These are phyloP conservation scores for Monilinia aucupariae DNA, from an alignment of 2,329 filamentous ascomycete genomes.

Conservation along the genomic window DNA sequence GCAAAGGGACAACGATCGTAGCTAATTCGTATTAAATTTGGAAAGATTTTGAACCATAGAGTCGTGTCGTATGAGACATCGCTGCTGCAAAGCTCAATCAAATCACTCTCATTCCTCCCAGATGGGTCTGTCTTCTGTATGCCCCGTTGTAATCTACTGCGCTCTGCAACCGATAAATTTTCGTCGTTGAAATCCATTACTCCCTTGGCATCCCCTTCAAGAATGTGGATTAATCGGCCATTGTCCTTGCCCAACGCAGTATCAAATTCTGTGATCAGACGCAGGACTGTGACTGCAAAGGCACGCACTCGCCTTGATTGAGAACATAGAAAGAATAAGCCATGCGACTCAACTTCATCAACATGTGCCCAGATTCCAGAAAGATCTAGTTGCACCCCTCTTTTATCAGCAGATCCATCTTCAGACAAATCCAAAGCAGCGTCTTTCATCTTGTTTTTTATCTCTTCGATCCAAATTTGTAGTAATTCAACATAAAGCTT, in stretches of 20 bases:
- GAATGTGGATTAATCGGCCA: constrained; percentile 76
- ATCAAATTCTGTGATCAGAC: constrained; percentile 91
- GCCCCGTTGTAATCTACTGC: constrained; percentile 84
- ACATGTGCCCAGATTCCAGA: constrained; percentile 89
- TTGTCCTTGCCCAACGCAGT: constrained; percentile 73
- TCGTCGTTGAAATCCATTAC: constrained; percentile 93
- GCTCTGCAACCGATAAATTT: constrained; percentile 82
- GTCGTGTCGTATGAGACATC: constrained; percentile 92
- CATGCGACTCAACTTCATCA: constrained; percentile 94
- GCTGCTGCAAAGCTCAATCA: constrained; percentile 92
- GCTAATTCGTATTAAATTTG: constrained; percentile 84
- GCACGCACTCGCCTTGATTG: constrained; percentile 84
- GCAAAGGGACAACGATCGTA: constrained; percentile 89
- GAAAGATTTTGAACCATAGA: constrained; percentile 96
- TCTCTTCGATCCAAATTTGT: constrained; percentile 96
- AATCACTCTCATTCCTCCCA: constrained; percentile 61
- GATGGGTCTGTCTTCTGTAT: constrained; percentile 71
- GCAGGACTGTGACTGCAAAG: constrained; percentile 87
- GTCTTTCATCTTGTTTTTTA: constrained; percentile 77
- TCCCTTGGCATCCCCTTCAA: constrained; percentile 81
- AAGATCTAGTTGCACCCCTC: constrained; percentile 73
- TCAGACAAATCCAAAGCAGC: constrained; percentile 61
- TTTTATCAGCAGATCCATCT: constrained; percentile 57
- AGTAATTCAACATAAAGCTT: constrained; percentile 89
- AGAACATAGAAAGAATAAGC: constrained; percentile 93